These are phyloP conservation scores for Rubia peregrina DNA, from an alignment of 305 asterid species.

Conservation along the genomic window DNA sequence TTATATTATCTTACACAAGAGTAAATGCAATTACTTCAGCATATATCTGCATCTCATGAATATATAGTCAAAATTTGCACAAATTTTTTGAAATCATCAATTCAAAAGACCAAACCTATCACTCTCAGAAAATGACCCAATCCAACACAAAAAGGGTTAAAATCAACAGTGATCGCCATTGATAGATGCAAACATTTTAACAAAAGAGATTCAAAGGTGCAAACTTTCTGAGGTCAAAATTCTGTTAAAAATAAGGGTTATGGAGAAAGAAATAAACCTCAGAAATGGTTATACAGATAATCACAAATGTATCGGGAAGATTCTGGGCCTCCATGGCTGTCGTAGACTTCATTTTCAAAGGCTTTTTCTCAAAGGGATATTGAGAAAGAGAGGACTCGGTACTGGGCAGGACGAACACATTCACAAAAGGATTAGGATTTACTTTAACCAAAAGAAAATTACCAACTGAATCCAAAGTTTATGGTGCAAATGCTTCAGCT, in stretches of 20 bases:
- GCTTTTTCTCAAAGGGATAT: too few relatives aligned
- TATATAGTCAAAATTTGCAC: background rate
- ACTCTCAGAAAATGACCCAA: background rate
- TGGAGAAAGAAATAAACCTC: conserved; percentile 21
- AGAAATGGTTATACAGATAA: conserved; percentile 23
- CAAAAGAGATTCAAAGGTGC: background rate
- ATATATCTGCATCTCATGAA: background rate
- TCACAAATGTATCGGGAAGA: conserved; percentile 30
- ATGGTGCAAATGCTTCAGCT: too few relatives aligned
- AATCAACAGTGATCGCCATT: conserved; percentile 1
- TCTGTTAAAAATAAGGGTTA: background rate
- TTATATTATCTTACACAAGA: background rate
- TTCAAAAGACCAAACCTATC: conserved; percentile 7
- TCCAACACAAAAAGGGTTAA: background rate
- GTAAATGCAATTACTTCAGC: background rate
- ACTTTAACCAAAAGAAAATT: too few relatives aligned
- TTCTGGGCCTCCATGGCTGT: conserved; percentile 33
- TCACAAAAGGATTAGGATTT: too few relatives aligned
- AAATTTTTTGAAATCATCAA: background rate
- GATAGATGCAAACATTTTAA: background rate
- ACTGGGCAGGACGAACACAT: too few relatives aligned
- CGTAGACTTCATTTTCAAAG: conserved; percentile 33
- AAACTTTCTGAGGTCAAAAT: background rate
- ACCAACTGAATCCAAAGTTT: too few relatives aligned
- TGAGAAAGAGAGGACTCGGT: too few relatives aligned